Percentiles rank a stretch among this genome's conserved stretches.
Conservation (phyloP, 495 filamentous ascomycete species). For the Podospora conica region DNA sequence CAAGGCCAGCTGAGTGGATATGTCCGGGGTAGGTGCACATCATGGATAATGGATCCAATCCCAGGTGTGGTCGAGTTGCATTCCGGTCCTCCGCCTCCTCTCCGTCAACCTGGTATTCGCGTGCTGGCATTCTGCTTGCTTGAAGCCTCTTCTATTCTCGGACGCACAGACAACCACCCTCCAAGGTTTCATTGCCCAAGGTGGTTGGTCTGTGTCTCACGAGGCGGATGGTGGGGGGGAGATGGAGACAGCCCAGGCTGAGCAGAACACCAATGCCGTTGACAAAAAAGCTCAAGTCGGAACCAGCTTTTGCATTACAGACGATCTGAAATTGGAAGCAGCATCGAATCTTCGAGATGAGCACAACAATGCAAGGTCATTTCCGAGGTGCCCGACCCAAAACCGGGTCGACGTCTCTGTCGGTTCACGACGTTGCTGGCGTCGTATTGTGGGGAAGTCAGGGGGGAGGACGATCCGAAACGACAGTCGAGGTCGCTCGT, state of each 20-base stretch:
- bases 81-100: neutral
- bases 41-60: neutral
- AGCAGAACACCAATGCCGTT: neutral
- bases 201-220: neutral
- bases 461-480: neutral
- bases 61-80: neutral
- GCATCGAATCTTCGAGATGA: neutral
- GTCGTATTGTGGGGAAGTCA: neutral
- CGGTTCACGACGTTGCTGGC: neutral
- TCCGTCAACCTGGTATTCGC: neutral
- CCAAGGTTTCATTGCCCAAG: neutral
- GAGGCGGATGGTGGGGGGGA: no score
- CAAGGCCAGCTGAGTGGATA: neutral
- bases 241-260: no score
- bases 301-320: neutral
- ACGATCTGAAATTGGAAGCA: neutral
- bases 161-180: neutral
- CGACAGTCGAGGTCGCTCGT: neutral
- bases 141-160: neutral
- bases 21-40: neutral
- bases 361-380: neutral
- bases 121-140: no score
- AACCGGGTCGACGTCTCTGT: neutral
- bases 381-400: neutral
- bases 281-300: neutral